Conservation (phyloP, 495 filamentous ascomycete species). For the Corynascus novoguineensis region DNA sequence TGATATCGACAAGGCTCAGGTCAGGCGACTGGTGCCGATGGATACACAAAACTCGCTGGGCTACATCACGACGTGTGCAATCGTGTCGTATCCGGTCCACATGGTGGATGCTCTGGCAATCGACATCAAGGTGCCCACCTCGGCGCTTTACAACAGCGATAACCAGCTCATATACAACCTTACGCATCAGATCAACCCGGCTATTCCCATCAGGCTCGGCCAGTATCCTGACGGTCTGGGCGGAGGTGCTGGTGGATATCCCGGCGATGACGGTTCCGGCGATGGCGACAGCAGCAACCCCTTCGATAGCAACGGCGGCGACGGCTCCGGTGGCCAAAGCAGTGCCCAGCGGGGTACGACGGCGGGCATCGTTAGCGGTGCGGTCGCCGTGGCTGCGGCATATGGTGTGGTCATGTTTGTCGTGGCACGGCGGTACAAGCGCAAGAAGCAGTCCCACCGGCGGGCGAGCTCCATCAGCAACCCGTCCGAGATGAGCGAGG, state of each 20-base stretch:
- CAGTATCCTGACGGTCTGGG: conserved; percentile 35
- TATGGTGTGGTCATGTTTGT: conserved; percentile 99
- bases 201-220: conserved; percentile 70
- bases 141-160: conserved; percentile 66
- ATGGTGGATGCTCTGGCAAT: conserved; percentile 57
- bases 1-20: conserved; percentile 46
- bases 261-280: conserved; percentile 18
- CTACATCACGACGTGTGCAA: conserved; percentile 78
- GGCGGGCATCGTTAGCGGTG: conserved; percentile 76
- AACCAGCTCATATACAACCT: conserved; percentile 56
- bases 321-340: conserved; percentile 29
- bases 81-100: conserved; percentile 64
- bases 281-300: conserved; percentile 31
- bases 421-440: conserved; percentile 88
- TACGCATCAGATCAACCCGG: conserved; percentile 75
- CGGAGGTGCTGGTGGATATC: conserved; percentile 14
- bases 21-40: conserved; percentile 71
- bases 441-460: conserved; percentile 72
- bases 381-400: conserved; percentile 73
- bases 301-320: conserved; percentile 32
- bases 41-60: conserved; percentile 63
- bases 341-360: conserved; percentile 62
- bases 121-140: conserved; percentile 61
- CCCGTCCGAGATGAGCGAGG: conserved; percentile 49
- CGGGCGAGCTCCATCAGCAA: conserved; percentile 64